A percentile compares a stretch with the other conserved stretches of the same genome.
Evolutionary conservation across 352 stramenopile genomes (phyloP).

Genomic region (Phytophthora vignae): DNA sequence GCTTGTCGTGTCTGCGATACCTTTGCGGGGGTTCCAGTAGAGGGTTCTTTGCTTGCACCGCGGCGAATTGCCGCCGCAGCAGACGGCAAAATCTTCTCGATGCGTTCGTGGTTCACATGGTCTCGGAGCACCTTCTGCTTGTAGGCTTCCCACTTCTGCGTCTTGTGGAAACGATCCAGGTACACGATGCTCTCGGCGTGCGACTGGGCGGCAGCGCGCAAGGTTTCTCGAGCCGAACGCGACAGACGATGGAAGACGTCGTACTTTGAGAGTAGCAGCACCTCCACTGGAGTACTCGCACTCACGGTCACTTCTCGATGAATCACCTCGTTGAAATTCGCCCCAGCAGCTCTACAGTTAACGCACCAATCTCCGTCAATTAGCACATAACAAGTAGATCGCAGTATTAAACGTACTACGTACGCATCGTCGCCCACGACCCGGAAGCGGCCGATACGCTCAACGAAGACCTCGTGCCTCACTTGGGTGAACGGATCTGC

Average conservation of each 20-base stretch:
- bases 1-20: constrained; percentile 8
- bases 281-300: constrained; percentile 71
- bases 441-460: constrained; percentile 63
- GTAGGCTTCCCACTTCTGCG: constrained; percentile 67
- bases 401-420: constrained; percentile 17
- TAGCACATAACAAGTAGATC: background rate
- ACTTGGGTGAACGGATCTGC: constrained; percentile 42
- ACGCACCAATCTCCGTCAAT: background rate
- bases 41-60: background rate
- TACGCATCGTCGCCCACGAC: constrained; percentile 81
- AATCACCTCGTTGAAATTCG: constrained; percentile 72
- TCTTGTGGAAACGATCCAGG: constrained; percentile 77
- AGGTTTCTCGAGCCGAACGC: constrained; percentile 56
- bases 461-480: constrained; percentile 56
- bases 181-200: constrained; percentile 67
- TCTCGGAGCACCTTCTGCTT: constrained; percentile 58
- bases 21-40: constrained; percentile 5
- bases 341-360: constrained; percentile 55
- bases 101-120: constrained; percentile 55
- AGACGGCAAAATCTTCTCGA: constrained; percentile 54
- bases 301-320: constrained; percentile 71
- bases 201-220: constrained; percentile 52
- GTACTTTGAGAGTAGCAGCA: constrained; percentile 80
- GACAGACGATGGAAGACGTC: constrained; percentile 82
- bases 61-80: constrained; percentile 2